Base-by-base conservation (phyloP, 2,329 filamentous ascomycete genomes). In the Chrysosporium queenslandicum region DNA sequence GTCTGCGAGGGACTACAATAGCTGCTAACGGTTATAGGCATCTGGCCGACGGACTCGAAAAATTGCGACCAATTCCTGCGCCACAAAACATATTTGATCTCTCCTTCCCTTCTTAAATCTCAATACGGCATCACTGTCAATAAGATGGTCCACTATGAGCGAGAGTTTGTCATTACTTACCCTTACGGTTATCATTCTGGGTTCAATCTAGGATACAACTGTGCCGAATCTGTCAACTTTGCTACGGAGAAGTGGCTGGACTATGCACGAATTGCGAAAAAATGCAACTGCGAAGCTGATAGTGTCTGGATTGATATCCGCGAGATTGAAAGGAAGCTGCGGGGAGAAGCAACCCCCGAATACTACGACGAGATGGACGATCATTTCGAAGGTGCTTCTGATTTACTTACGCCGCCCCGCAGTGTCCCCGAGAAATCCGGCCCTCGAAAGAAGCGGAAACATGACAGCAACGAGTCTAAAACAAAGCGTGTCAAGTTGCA, bases 121-220 rank as follows among this genome's bases (percentile, higher is more conserved):
- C 84, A 95, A 61, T 96, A 87, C 69, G 87, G 88, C 58, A 96
- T 98, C 71, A 91, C 87, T 52, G 94, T 97, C 65, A 98, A 98
- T 74, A 91, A 88, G 64, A 80, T 94, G 56, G 87, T 97, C 11
- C 94, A 94, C 46, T 89, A 95, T 61, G 92, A 95, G 56, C 91
- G 92, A 55, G 92, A 98, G 64, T 98, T 98, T 58, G 89, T 98
- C 56, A 94, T 98, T 58, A 98, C 92, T 0, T 98, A 95, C 65
- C 92, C 92, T 0, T 98, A 97, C 63, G 92, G 92, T 20, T 98
- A 98, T 66, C 92, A 98, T 65, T 98, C 92, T 4, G 92, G 92
- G 3, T 98, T 94, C 68, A 98, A 98, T 61, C 74, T 98, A 34
- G 92, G 94, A 14, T 98, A 98, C 73, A 98, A 98, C 66, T 98